Base-by-base conservation (phyloP, 1,284 basidiomycete genomes). In the Meira nashicola region DNA sequence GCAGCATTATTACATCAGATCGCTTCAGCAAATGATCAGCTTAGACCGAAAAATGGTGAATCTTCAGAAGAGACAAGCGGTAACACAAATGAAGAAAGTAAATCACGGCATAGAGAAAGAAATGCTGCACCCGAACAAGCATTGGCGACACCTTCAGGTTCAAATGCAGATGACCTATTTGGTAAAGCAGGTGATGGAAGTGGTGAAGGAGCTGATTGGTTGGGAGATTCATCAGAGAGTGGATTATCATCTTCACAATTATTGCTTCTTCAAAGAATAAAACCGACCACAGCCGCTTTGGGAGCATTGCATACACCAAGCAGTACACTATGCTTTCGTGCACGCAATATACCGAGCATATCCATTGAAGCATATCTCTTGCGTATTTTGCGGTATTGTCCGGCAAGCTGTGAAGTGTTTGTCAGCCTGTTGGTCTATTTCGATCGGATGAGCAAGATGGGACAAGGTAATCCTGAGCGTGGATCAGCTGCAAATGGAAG, bases 401-500 rank as follows among this genome's bases (percentile, higher is more conserved):
- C 94, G 1, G 93, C 93, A 1, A 94, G 93, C 46, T 98, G 97
- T 81, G 91, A 97, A 76, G 94, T 98, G 46, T 98, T 98, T 76
- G 83, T 97, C 9, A 87, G 89, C 43, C 82, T 98, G 47, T 83
- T 97, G 57, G 92, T 97, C 50, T 98, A 97, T 80, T 97, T 98
- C 79, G 94, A 98, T 79, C 85, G 94, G 53, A 84, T 85, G 83
- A 83, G 82, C 60, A 77, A 81, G 57, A 87, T 86, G 84, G 68
- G 87, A 84, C 40, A 43, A 11, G 15, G 15, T 5, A 19, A 19
- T 19, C 40, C 40, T 15, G 40, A 43, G 19, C 19, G 15, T 11
- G 11, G 3, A 19, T 6, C 10, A 43, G 41, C 15, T 21, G 46
- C 2, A 5, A 23, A 23, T n/a, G 28, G 28, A 10, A 47, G 54